These are phyloP conservation scores for Lentinula raphanica DNA, from an alignment of 768 basidiomycete genomes.

Conservation along the genomic window DNA sequence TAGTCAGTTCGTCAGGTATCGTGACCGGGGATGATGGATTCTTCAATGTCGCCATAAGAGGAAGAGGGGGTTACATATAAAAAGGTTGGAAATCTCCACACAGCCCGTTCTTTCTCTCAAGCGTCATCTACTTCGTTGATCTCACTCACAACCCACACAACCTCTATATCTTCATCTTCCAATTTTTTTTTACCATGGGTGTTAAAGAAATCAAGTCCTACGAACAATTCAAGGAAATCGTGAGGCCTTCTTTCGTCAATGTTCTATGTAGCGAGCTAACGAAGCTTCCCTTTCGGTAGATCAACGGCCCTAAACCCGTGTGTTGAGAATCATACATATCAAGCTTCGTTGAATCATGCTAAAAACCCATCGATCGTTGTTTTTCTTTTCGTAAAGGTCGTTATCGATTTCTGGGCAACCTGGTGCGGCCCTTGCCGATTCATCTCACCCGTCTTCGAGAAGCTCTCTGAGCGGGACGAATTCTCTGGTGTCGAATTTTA, in stretches of 20 bases:
- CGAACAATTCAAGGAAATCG: slow-evolving; percentile 37
- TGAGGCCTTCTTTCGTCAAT: slow-evolving; percentile 23
- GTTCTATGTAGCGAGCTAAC: not conserved
- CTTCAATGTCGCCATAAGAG: not conserved
- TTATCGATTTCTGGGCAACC: slow-evolving; percentile 74
- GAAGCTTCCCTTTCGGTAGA: slow-evolving; percentile 23
- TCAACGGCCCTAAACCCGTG: slow-evolving; percentile 35
- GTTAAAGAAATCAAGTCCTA: slow-evolving; percentile 32
- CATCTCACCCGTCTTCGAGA: slow-evolving; percentile 64
- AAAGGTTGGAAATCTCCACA: not conserved
- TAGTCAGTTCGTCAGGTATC: not conserved
- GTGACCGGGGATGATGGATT: not conserved
- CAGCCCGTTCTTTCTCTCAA: not conserved
- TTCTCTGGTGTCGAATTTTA: slow-evolving; percentile 48
- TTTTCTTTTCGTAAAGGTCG: slow-evolving; percentile 23
- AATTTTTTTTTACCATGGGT: slow-evolving; percentile 23
- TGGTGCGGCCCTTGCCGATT: slow-evolving; percentile 72
- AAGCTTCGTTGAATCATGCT: no score
- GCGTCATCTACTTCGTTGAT: no score
- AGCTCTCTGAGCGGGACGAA: slow-evolving; percentile 33
- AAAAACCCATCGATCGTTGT: not conserved
- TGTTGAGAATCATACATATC: not conserved
- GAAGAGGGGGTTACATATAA: not conserved
- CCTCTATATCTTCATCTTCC: not conserved
- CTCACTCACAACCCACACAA: not conserved